Evolutionary conservation across 495 filamentous ascomycete species (phyloP).

Genomic region (Xanthoparmelia taractica): DNA sequence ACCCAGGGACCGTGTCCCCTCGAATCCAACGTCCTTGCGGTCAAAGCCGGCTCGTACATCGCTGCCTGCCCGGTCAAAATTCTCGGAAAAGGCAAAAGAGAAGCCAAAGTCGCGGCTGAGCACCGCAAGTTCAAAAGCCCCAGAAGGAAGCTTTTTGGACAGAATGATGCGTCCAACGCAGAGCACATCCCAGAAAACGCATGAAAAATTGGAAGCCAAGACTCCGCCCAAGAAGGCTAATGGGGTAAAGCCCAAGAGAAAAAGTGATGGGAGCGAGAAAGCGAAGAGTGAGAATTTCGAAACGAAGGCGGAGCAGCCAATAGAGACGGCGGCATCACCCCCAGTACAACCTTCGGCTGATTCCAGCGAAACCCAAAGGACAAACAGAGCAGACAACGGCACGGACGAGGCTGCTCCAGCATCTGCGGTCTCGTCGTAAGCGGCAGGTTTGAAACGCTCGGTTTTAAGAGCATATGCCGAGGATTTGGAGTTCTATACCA

Average conservation of each 20-base stretch:
- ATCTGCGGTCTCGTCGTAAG: conserved; percentile 5
- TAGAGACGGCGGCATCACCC: conserved; percentile 9
- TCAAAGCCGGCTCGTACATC: conserved; percentile 39
- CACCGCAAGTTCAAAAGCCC: conserved; percentile 36
- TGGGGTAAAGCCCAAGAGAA: conserved; percentile 19
- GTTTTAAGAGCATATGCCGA: neutral
- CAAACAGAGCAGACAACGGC: conserved; percentile 3
- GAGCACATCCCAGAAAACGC: conserved; percentile 65
- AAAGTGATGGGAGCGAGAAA: conserved; percentile 22
- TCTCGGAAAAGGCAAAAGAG: conserved; percentile 33
- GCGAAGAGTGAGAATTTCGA: conserved; percentile 19
- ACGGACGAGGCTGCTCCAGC: neutral
- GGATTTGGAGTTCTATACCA: conserved; percentile 18
- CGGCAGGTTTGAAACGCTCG: neutral
- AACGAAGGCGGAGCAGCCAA: conserved; percentile 12
- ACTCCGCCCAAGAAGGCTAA: conserved; percentile 31
- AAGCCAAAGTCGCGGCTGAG: conserved; percentile 35
- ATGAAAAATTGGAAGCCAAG: conserved; percentile 56
- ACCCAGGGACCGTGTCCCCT: conserved; percentile 14
- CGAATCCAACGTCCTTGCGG: conserved; percentile 23
- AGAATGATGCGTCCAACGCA: conserved; percentile 91
- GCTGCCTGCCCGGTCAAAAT: conserved; percentile 30
- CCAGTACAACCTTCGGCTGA: conserved; percentile 14
- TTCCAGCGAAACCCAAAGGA: conserved; percentile 14
- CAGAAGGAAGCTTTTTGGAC: conserved; percentile 73